Base-by-base conservation (phyloP, 2,329 filamentous ascomycete species). In the Fusarium sp. region DNA sequence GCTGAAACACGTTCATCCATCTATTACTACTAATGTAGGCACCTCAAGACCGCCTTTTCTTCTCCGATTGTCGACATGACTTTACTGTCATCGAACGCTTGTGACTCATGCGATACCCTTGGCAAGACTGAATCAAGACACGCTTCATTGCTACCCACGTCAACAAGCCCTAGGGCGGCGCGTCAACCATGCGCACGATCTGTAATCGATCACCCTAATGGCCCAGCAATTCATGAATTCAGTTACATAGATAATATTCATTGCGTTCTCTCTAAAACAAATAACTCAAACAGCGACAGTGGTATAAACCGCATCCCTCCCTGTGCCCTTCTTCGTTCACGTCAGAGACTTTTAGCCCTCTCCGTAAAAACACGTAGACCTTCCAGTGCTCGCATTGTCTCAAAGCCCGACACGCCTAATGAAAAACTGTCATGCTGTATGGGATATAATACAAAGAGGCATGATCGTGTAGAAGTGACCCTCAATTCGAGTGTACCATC, bases 91-190 rank as follows among this genome's bases (percentile, higher is more conserved):
- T 31, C 55, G 39, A 31, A 50, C 44, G 37, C 45, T 46, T 34
- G 10, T 16, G 69, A 62, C 71, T 69, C 71, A 75, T 68, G 73
- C 49, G 51, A 75, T 52, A 62, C 63, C 65, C 65, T 65, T 75
- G 63, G 44, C 67, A 58, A 65, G 61, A 42, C 21, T 58, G 41
- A 60, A 58, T 62, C 59, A 55, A 73, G 73, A 66, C 71, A 71
- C 53, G 64, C 54, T 71, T 61, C 63, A 58, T 67, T 48, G 55
- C 58, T 51, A 61, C 56, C 62, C 63, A 64, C 53, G 71, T 72
- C 66, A 75, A 75, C 65, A 74, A 75, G 65, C 71, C 73, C 70
- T 72, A 73, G 69, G 30, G 37, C 41, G 49, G 48, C 71, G 69
- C 65, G 61, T 73, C 58, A 37, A 26, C n/a, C 23, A 58, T 51